A percentile compares a stretch with the other conserved stretches of the same genome.
Conservation (phyloP, 2,329 filamentous ascomycete genomes). For the Fonsecaea pugnacius region DNA sequence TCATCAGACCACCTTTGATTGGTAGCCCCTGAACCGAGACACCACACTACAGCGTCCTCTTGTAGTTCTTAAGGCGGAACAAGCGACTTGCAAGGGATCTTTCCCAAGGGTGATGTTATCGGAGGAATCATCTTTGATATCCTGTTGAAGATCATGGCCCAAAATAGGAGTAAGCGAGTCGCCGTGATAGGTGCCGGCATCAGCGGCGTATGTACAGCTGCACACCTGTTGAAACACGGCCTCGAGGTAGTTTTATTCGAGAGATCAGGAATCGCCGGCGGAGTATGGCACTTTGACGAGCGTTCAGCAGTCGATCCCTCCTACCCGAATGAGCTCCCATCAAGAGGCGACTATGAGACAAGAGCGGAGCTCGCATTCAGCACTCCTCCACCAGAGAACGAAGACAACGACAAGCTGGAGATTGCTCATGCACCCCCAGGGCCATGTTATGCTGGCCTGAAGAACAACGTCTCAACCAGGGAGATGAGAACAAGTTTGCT, state of each 20-base stretch:
- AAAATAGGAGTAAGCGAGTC: slow-evolving; percentile 40
- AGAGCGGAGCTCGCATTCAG: slow-evolving; percentile 32
- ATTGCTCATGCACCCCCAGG: slow-evolving; percentile 57
- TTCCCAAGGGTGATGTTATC: neutral
- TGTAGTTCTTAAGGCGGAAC: neutral
- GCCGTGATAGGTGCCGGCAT: slow-evolving; percentile 60
- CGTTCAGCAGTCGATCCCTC: slow-evolving; percentile 53
- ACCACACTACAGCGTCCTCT: neutral
- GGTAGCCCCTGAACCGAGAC: neutral
- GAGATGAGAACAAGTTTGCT: slow-evolving; percentile 56
- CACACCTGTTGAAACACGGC: slow-evolving; percentile 52
- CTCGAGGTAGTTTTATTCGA: slow-evolving; percentile 61
- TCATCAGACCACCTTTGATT: slow-evolving; percentile 1
- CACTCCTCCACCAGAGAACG: slow-evolving; percentile 28
- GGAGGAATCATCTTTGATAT: neutral
- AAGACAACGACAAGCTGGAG: slow-evolving; percentile 29
- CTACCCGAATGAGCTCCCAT: slow-evolving; percentile 50
- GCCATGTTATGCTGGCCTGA: slow-evolving; percentile 59
- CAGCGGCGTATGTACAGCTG: slow-evolving; percentile 54
- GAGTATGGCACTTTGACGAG: slow-evolving; percentile 62
- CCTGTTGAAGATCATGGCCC: slow-evolving; percentile 12
- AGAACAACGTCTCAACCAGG: slow-evolving; percentile 59
- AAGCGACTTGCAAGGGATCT: neutral
- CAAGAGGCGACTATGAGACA: slow-evolving; percentile 42
- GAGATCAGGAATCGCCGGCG: slow-evolving; percentile 57